Percentiles rank a stretch among this genome's conserved stretches.
Evolutionary conservation across 208 protist species (phyloP).

Genomic region (Trypanosoma rangeli): DNA sequence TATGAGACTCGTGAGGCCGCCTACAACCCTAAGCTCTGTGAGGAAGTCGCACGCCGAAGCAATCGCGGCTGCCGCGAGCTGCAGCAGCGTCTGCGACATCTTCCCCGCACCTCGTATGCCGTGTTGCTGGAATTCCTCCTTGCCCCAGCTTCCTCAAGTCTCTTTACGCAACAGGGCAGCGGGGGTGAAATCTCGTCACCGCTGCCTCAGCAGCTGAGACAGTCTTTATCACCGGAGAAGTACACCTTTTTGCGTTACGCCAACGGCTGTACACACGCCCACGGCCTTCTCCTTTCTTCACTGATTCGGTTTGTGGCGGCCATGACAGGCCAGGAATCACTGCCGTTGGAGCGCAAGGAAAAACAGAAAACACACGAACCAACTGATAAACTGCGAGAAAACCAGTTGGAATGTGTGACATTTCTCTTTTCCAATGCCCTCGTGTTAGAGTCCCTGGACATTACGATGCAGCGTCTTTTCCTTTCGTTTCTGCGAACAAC

Average conservation of each 20-base stretch:
- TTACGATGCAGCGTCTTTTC: constrained; percentile 56
- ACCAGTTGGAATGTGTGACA: constrained; percentile 46
- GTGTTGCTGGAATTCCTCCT: constrained; percentile 69
- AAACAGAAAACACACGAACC: constrained; percentile 8
- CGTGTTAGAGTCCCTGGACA: constrained; percentile 67
- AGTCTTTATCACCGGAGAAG: constrained; percentile 41
- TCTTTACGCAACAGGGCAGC: constrained; percentile 33
- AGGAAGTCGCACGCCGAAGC: constrained; percentile 58
- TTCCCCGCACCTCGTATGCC: constrained; percentile 55
- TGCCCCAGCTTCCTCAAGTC: constrained; percentile 55
- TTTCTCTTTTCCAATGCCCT: constrained; percentile 68
- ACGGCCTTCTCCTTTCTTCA: constrained; percentile 52
- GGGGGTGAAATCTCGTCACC: neutral
- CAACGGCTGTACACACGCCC: constrained; percentile 68
- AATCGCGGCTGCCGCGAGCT: constrained; percentile 54
- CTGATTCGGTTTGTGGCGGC: constrained; percentile 67
- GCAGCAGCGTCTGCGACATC: constrained; percentile 24
- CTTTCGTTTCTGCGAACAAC: constrained; percentile 38
- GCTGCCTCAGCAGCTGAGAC: neutral
- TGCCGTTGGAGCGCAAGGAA: constrained; percentile 19
- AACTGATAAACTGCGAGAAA: constrained; percentile 8
- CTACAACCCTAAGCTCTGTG: constrained; percentile 44
- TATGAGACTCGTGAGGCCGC: constrained; percentile 26
- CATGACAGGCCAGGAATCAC: constrained; percentile 37
- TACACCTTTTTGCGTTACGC: constrained; percentile 78